Base-by-base conservation (phyloP, 345 rosid genomes). In the Eucalyptus tenuipes region DNA sequence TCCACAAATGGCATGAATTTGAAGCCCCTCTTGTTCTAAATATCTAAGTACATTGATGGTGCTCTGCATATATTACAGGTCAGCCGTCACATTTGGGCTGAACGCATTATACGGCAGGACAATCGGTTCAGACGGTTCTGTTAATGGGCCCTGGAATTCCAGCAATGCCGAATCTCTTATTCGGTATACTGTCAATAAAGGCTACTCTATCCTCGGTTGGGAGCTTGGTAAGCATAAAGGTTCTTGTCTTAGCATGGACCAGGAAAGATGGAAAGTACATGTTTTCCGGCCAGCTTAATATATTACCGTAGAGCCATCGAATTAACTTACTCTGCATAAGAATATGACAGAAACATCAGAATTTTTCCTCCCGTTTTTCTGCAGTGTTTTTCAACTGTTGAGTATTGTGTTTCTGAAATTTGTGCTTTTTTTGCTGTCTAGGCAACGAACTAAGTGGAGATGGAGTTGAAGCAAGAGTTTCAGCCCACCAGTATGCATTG, bases 371-470 rank as follows among this genome's bases (percentile, higher is more conserved):
- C n/a, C 13, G 9, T 68, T 49, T 47, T 45, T 24, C 57, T 3
- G 45, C 12, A 17, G 40, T 47, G 31, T 29, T 66, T 71, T 37
- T 61, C 15, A 33, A 20, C 53, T 49, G 85, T 33, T 3, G 24
- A 27, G 40, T 25, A 8, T 2, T 27, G 33, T 37, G 42, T n/a
- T 49, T 88, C 64, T 40, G 64, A 88, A 49, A 88, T 49, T 81
- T 22, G 22, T 79, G 6, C 48, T 8, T 59, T 44, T 25, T 71
- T 57, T 53, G 27, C 48, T 75, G 49, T 18, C 8, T 90, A 94
- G 94, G 96, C 71, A 94, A 94, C 90, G 96, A 94, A 90, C 86
- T 93, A 86, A 89, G 95, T 88, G 95, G 93, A 79, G 33, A 57
- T 11, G 96, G 93, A 88, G 45, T 93, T 80, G 95, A 91, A 88